Percentiles rank a stretch among this genome's conserved stretches.
Conservation (phyloP, 805 yeast genomes). For the Saturnispora quitensis region DNA sequence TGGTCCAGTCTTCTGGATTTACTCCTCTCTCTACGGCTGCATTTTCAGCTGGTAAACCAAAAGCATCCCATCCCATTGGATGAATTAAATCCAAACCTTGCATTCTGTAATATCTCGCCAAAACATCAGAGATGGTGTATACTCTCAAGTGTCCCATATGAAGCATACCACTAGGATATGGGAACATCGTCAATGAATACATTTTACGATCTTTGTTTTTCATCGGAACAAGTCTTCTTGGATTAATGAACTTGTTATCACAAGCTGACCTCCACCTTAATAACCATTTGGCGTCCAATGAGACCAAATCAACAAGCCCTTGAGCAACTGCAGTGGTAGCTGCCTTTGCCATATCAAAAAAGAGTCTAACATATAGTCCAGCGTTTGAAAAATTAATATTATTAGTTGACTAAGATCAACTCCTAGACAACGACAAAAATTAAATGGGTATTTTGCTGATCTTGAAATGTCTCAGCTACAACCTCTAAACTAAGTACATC, state of each 20-base stretch:
- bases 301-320: slow-evolving; percentile 17
- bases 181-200: slow-evolving; percentile 82
- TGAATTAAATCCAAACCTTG: slow-evolving; percentile 74
- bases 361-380: background rate
- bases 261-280: slow-evolving; percentile 33
- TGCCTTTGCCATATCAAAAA: slow-evolving; percentile 2
- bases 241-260: slow-evolving; percentile 22
- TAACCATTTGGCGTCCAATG: slow-evolving; percentile 47
- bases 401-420: background rate
- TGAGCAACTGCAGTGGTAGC: slow-evolving; percentile 8
- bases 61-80: slow-evolving; percentile 99
- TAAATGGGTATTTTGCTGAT: background rate
- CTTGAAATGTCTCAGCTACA: background rate
- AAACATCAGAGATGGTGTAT: slow-evolving; percentile 79
- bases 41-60: slow-evolving; percentile 96
- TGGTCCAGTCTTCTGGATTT: slow-evolving; percentile 80
- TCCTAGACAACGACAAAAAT: background rate
- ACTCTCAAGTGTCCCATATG: slow-evolving; percentile 95
- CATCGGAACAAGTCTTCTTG: slow-evolving; percentile 17
- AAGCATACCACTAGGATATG: slow-evolving; percentile 88
- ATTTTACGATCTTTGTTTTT: slow-evolving; percentile 22
- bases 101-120: slow-evolving; percentile 70
- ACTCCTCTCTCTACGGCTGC: slow-evolving; percentile 86
- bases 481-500: background rate
- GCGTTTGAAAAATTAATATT: background rate